phyloP scores from a whole-genome alignment of 2,329 filamentous ascomycete species.

The Huntiella bhutanensis region DNA sequence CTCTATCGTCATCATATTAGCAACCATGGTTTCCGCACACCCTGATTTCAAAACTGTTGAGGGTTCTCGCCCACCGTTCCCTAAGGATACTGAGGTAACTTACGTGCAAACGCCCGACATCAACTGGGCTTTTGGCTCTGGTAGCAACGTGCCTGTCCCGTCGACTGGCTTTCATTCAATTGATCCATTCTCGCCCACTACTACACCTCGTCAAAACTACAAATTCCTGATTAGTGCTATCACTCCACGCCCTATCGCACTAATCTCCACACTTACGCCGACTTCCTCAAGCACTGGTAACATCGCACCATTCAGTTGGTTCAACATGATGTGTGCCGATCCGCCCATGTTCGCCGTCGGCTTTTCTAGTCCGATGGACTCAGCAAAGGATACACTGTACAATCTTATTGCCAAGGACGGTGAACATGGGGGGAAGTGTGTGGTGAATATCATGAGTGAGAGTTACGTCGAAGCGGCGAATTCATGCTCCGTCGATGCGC shows the following conservation, averaged over 20 bases:
- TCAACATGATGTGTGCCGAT: conserved; percentile 67
- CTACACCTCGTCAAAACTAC: conserved; percentile 60
- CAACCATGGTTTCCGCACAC: conserved; percentile 25
- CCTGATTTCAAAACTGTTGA: conserved; percentile 60
- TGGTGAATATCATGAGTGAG: conserved; percentile 76
- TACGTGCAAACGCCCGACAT: conserved; percentile 47
- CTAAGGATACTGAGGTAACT: conserved; percentile 27
- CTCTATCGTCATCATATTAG: neutral
- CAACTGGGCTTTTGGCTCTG: conserved; percentile 44
- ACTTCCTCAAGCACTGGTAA: conserved; percentile 53
- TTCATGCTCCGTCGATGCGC: conserved; percentile 57
- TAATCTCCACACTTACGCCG: conserved; percentile 32
- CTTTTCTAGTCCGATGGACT: conserved; percentile 24
- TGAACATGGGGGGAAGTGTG: conserved; percentile 36
- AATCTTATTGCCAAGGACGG: conserved; percentile 47
- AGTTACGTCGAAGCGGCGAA: conserved; percentile 78
- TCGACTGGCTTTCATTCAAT: conserved; percentile 42
- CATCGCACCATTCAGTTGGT: conserved; percentile 75
- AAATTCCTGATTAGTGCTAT: conserved; percentile 75
- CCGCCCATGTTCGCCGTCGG: conserved; percentile 62
- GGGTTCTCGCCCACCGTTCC: conserved; percentile 42
- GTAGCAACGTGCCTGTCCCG: conserved; percentile 34
- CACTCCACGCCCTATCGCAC: conserved; percentile 62
- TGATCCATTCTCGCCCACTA: conserved; percentile 56
- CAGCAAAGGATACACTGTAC: conserved; percentile 59